phyloP scores from a whole-genome alignment of 1,284 basidiomycete genomes.

The Sanghuangporus weigelae region DNA sequence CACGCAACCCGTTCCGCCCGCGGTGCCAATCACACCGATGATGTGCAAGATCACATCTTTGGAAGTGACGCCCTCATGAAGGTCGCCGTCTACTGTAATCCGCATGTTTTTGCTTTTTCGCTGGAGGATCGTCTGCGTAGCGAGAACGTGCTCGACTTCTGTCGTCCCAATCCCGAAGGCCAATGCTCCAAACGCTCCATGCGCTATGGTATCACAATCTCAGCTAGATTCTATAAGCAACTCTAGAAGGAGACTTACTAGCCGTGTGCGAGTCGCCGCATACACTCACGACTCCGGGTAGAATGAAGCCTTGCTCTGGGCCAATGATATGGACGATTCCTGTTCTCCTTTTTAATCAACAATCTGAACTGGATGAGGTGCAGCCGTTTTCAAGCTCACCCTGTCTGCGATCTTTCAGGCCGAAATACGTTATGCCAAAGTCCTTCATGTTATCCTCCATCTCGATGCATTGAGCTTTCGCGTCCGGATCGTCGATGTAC shows the following conservation, averaged over 20 bases:
- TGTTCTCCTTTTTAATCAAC: constrained; percentile 60
- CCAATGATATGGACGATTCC: constrained; percentile 96
- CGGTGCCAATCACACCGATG: constrained; percentile 91
- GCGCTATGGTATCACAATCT: constrained; percentile 66
- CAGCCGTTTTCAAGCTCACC: constrained; percentile 38
- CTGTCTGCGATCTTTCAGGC: constrained; percentile 86
- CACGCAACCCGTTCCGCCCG: constrained; percentile 89
- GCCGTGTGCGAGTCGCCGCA: constrained; percentile 96
- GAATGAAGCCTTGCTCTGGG: constrained; percentile 94
- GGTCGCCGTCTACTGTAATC: constrained; percentile 83
- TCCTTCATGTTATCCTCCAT: constrained; percentile 94
- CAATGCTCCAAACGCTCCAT: constrained; percentile 93
- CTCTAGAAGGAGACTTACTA: constrained; percentile 38
- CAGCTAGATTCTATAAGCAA: constrained; percentile 1
- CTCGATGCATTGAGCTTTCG: constrained; percentile 82
- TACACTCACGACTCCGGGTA: constrained; percentile 93
- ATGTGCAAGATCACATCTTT: constrained; percentile 96
- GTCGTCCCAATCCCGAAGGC: constrained; percentile 97
- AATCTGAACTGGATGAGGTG: not conserved
- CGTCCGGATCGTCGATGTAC: constrained; percentile 88
- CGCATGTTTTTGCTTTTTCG: constrained; percentile 96
- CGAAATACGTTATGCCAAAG: constrained; percentile 94
- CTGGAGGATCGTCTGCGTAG: constrained; percentile 91
- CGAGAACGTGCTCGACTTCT: constrained; percentile 95
- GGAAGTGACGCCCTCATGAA: constrained; percentile 85